A percentile compares a stretch with the other conserved stretches of the same genome.
Evolutionary conservation across 805 yeast species (phyloP).

Genomic region (Candida patagonica): DNA sequence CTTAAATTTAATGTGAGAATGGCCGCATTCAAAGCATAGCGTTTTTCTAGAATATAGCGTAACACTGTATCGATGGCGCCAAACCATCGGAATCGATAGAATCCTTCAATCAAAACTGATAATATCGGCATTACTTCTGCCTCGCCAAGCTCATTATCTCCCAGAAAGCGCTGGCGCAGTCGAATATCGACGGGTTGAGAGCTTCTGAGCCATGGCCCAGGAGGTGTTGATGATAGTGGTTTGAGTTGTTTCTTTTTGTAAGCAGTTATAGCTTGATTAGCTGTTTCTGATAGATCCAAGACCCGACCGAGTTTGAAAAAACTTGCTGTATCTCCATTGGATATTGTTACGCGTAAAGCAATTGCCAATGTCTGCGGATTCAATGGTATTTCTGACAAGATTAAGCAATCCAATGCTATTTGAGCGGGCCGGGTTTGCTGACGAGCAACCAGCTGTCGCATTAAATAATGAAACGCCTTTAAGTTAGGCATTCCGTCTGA

Average conservation of each 20-base stretch:
- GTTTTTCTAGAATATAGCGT: constrained; percentile 4
- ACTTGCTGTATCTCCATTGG: constrained; percentile 5
- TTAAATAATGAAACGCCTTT: constrained; percentile 19
- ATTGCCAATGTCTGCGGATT: constrained; percentile 10
- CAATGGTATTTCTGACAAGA: constrained; percentile 16
- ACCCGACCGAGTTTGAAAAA: constrained; percentile 10
- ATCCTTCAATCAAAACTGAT: constrained; percentile 12
- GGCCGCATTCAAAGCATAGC: constrained; percentile 4
- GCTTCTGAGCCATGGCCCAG: not conserved
- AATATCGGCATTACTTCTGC: constrained; percentile 5
- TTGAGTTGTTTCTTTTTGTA: not conserved
- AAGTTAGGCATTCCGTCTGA: constrained; percentile 18
- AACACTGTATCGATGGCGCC: constrained; percentile 10
- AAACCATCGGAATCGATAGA: constrained; percentile 10
- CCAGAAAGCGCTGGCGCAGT: constrained; percentile 2
- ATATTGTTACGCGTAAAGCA: constrained; percentile 12
- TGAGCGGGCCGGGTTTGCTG: constrained; percentile 20
- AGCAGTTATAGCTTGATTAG: not conserved
- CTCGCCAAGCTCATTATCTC: not conserved
- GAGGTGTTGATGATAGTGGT: not conserved
- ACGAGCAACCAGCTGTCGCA: constrained; percentile 17
- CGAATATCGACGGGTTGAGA: not conserved
- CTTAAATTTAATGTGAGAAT: constrained; percentile 17
- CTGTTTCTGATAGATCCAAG: constrained; percentile 2
- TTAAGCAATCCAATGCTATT: constrained; percentile 20